phyloP scores from a whole-genome alignment of 257 asterid species.

The Nicotiana noctiflora region DNA sequence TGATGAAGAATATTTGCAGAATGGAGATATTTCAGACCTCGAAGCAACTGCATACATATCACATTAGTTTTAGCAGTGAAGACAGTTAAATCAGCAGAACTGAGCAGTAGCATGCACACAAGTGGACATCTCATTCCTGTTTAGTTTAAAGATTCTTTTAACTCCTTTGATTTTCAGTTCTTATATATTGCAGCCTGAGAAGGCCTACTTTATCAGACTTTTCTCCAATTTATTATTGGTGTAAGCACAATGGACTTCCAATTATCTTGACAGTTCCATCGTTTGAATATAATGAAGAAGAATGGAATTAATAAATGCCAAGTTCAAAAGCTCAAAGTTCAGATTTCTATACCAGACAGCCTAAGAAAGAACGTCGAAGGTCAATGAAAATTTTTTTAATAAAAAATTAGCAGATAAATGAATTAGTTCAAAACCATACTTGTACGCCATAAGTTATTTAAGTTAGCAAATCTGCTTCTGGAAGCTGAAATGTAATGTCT shows the following conservation, averaged over 20 bases:
- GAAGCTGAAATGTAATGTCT: background rate
- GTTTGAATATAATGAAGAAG: background rate
- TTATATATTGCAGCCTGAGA: background rate
- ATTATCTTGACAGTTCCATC: background rate
- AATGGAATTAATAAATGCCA: background rate
- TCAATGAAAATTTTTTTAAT: too few relatives aligned
- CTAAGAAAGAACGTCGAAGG: background rate
- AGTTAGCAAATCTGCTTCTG: background rate
- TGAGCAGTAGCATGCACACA: background rate
- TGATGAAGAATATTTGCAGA: conserved; percentile 63
- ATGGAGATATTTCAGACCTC: conserved; percentile 60
- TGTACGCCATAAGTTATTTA: background rate
- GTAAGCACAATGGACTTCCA: too few relatives aligned
- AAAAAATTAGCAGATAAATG: background rate
- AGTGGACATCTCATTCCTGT: background rate
- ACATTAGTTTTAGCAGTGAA: background rate
- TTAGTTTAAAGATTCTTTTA: background rate
- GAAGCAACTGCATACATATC: conserved; percentile 35
- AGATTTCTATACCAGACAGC: background rate
- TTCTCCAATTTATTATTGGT: too few relatives aligned
- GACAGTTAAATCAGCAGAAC: background rate
- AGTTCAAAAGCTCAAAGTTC: background rate
- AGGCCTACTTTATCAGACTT: background rate
- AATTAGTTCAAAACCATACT: background rate
- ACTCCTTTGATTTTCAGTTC: background rate